Base-by-base conservation (phyloP, 306 rosid genomes). In the Astragalus glycyphyllos region DNA sequence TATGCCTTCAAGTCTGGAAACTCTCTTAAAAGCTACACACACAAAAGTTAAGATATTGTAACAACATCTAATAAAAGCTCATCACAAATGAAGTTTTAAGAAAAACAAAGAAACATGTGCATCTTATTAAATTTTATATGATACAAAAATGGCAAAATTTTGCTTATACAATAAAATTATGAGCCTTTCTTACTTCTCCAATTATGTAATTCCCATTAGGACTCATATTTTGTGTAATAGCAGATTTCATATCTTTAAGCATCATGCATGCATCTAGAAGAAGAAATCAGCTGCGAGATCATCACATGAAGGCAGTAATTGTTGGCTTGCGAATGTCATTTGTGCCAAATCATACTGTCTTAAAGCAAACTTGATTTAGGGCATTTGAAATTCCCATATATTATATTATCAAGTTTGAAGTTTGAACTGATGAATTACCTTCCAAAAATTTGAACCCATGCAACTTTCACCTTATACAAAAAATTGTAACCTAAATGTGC, bases 1-100 rank as follows among this genome's bases (percentile, higher is more conserved):
- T 65, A 94, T 94, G 80, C 98, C 98, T 84, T 94, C 98, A 32
- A 94, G 82, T 58, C 89, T 80, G 0, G 97, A 90, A 51, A 90
- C 79, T 71, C 96, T 82, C 83, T 89, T 87, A 35, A 94, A 94
- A 51, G 95, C 98, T 94, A 85, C 87, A 66, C 9, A 56, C 42
- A 59, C 7, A 47, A 23, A 68, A 61, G 45, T 9, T 64, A 11
- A 55, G 67, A 55, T 32, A 54, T 47, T 34, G 62, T 50, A 34
- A 66, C 23, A 41, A 7, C 51, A 57, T 31, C 6, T 48, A 57
- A 63, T 70, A 20, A 47, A 55, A 61, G 41, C 5, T 31, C 38
- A 51, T 58, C 49, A 65, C 32, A 44, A 47, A 6, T 40, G 23
- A 49, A 31, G 37, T 16, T 34, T 1, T 26, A 26, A 26, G 31